phyloP scores from a whole-genome alignment of 2,329 filamentous ascomycete genomes.

The Phyllosticta capitalensis region DNA sequence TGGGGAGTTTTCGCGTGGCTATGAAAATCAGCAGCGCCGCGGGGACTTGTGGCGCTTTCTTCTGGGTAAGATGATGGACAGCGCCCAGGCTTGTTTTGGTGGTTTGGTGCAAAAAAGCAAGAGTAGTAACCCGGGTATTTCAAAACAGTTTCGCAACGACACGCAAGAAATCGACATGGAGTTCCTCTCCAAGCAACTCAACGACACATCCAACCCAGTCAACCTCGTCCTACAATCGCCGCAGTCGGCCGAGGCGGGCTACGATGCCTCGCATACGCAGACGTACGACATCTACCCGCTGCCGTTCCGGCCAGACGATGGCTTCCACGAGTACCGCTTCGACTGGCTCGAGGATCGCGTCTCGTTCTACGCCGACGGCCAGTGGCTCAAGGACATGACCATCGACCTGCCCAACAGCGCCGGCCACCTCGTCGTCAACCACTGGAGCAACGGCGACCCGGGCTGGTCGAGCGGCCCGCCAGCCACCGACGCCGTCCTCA shows the following conservation, averaged over 20 bases:
- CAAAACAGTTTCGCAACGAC: constrained; percentile 60
- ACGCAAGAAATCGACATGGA: constrained; percentile 76
- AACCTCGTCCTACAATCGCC: constrained; percentile 69
- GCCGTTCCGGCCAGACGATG: constrained; percentile 54
- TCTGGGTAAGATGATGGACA: constrained; percentile 49
- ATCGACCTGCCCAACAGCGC: constrained; percentile 48
- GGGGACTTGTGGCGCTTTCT: constrained; percentile 71
- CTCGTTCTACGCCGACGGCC: constrained; percentile 59
- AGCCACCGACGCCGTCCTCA: constrained; percentile 49
- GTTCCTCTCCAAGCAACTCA: constrained; percentile 60
- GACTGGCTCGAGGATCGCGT: constrained; percentile 58
- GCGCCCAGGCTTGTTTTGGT: background rate
- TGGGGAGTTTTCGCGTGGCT: constrained; percentile 58
- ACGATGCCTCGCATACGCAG: constrained; percentile 51
- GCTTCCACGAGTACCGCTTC: constrained; percentile 70
- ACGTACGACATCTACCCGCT: constrained; percentile 51
- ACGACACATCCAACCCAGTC: constrained; percentile 48
- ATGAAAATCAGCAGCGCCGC: constrained; percentile 53
- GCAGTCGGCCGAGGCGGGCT: constrained; percentile 48
- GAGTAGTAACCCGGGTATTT: constrained; percentile 11
- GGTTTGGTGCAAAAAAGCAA: background rate
- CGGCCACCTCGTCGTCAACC: constrained; percentile 61
- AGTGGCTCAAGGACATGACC: constrained; percentile 47
- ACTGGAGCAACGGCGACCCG: constrained; percentile 68
- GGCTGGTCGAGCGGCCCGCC: constrained; percentile 66